Base-by-base conservation (phyloP, 805 yeast species). In the Kazachstania kunashirensis region DNA sequence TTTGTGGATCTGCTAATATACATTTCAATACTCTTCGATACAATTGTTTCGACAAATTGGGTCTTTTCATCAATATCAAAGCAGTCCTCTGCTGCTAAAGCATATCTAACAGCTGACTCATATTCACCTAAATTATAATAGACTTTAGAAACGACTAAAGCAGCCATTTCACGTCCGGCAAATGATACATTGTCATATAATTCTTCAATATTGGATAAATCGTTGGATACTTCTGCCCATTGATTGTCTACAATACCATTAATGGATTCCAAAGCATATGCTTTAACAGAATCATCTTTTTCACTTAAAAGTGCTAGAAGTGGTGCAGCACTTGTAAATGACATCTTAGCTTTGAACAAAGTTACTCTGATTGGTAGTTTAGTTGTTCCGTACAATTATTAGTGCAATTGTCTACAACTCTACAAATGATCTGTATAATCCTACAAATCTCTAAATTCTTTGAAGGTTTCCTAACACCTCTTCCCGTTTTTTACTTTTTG, bases 161-260 rank as follows among this genome's bases (percentile, higher is more conserved):
- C 97, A 7, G 97, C 97, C 53, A 89, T 70, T 32, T 74, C 64
- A 48, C 94, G 74, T 43, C 81, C 77, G 37, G 77, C 76, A 61
- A 89, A 92, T 17, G 70, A 60, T 41, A 73, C 70, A 57, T 89
- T 95, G 62, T 92, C 97, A 52, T 79, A 86, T 37, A 92, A 67
- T 45, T 85, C 94, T 64, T 92, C 98, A 52, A 92, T 82, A 38
- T 83, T 86, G 20, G 84, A 68, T 43, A 92, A 75, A 53, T 73
- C 78, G 63, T 92, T 92, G 40, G 98, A 94, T 40, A 92, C 83
- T 66, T 92, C 97, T 3, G 98, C 85, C 98, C 98, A 92, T 41
- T 85, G 70, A 60, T 84, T 88, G 63, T 86, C 95, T 35, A 85
- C 96, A 34, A 82, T 73, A 19, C 66, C 71, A 56, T 86, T 83